Percentiles rank a stretch among this genome's conserved stretches.
These are phyloP conservation scores for Sparassis latifolia DNA, from an alignment of 1,284 basidiomycete genomes.

Conservation along the genomic window DNA sequence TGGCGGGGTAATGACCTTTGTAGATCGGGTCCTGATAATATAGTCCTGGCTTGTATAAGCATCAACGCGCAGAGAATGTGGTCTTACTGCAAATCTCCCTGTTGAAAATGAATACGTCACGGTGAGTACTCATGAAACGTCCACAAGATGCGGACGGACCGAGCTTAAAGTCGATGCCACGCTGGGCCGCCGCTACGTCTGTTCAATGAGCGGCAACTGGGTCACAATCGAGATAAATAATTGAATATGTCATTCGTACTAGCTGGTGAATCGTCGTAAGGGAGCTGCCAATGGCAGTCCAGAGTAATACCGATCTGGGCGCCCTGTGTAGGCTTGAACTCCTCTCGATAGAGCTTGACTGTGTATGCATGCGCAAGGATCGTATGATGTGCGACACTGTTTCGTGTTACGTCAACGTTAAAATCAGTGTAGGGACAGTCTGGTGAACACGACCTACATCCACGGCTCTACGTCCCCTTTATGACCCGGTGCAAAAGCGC, in stretches of 20 bases:
- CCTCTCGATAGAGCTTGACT: slow-evolving; percentile 55
- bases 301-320: slow-evolving; percentile 68
- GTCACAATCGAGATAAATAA: not conserved
- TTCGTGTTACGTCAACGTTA: not conserved
- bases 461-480: slow-evolving; percentile 65
- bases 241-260: slow-evolving; percentile 24
- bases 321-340: slow-evolving; percentile 48
- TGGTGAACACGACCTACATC: slow-evolving; percentile 40
- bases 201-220: not conserved
- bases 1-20: slow-evolving; percentile 41
- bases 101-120: not conserved
- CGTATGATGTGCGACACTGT: slow-evolving; percentile 60
- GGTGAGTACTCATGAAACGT: too few species aligned
- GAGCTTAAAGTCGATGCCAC: slow-evolving; percentile 34
- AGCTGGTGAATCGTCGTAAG: slow-evolving; percentile 40
- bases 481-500: slow-evolving; percentile 62
- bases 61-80: too few species aligned
- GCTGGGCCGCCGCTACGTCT: slow-evolving; percentile 38
- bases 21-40: slow-evolving; percentile 37
- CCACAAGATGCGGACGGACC: slow-evolving; percentile 11
- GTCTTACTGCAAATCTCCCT: slow-evolving; percentile 26
- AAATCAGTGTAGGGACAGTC: not conserved
- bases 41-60: slow-evolving; percentile 14
- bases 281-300: slow-evolving; percentile 45
- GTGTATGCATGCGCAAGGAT: slow-evolving; percentile 68